A percentile compares a stretch with the other conserved stretches of the same genome.
phyloP scores from a whole-genome alignment of 1,139 yeast genomes.

The Meyerozyma athensensis region DNA sequence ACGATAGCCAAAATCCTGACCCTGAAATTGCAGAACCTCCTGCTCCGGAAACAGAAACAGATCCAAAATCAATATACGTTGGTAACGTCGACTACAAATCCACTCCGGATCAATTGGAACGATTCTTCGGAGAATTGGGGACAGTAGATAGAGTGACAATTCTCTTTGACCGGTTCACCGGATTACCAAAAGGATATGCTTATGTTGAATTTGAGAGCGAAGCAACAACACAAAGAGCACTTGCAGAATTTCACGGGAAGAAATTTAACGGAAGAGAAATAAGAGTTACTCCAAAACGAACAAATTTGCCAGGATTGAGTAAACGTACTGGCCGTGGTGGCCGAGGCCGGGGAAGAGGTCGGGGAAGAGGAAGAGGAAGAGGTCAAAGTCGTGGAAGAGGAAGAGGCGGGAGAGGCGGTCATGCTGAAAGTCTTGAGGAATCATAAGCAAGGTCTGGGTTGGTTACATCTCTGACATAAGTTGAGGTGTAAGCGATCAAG shows the following conservation, averaged over 20 bases:
- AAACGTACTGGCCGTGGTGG: slow-evolving; percentile 20
- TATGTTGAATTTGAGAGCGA: slow-evolving; percentile 33
- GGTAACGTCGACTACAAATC: slow-evolving; percentile 41
- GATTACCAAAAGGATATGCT: slow-evolving; percentile 44
- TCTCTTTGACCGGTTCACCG: slow-evolving; percentile 33
- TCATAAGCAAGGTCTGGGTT: too few relatives aligned
- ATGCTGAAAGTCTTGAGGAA: too few relatives aligned
- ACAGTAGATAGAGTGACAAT: slow-evolving; percentile 37
- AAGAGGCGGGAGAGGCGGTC: slow-evolving; percentile 12
- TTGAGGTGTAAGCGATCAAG: too few relatives aligned
- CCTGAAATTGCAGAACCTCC: slow-evolving; percentile 26
- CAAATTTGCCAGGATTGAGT: slow-evolving; percentile 34
- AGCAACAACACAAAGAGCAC: slow-evolving; percentile 30
- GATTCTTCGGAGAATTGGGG: slow-evolving; percentile 31
- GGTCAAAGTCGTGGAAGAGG: slow-evolving; percentile 16
- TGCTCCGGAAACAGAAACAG: slow-evolving; percentile 29
- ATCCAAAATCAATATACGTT: slow-evolving; percentile 36
- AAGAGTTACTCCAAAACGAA: slow-evolving; percentile 34
- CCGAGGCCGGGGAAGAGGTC: slow-evolving; percentile 18
- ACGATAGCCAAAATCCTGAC: slow-evolving; percentile 17
- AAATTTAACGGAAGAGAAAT: slow-evolving; percentile 34
- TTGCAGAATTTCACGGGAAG: slow-evolving; percentile 31
- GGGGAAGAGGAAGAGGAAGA: slow-evolving; percentile 15
- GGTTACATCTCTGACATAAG: too few relatives aligned
- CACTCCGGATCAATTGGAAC: slow-evolving; percentile 41